Evolutionary conservation across 2,329 filamentous ascomycete genomes (phyloP).

Genomic region (Plectosphaerella plurivora): DNA sequence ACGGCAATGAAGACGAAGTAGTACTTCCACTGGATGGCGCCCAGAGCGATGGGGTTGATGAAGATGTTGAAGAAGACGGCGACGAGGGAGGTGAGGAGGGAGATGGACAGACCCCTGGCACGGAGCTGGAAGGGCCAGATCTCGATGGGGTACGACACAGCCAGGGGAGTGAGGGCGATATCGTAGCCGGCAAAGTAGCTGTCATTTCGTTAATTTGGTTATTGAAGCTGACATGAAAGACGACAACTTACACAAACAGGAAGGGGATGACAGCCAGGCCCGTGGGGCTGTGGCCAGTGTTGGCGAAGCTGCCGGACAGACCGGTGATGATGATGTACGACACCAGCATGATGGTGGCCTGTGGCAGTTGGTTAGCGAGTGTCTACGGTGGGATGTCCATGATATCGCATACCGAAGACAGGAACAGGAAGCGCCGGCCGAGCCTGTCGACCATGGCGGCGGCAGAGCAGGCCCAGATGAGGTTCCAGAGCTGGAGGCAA

Average conservation of each 20-base stretch:
- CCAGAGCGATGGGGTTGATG: constrained; percentile 38
- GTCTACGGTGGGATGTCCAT: not conserved
- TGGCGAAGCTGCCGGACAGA: constrained; percentile 10
- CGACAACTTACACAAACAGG: constrained; percentile 23
- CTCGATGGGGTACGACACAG: constrained; percentile 21
- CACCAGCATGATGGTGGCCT: constrained; percentile 6
- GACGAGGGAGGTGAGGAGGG: constrained; percentile 1
- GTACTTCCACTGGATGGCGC: constrained; percentile 33
- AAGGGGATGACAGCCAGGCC: constrained; percentile 26
- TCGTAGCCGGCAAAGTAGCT: constrained; percentile 31
- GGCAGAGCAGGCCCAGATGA: constrained; percentile 8
- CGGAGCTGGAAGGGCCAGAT: constrained; percentile 18
- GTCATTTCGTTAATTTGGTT: not conserved
- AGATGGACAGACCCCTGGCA: constrained; percentile 3
- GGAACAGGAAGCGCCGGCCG: constrained; percentile 4
- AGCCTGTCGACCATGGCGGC: constrained; percentile 6
- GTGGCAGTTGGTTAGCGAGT: not conserved
- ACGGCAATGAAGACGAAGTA: constrained; percentile 35
- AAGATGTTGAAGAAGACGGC: constrained; percentile 36
- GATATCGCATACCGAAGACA: not conserved
- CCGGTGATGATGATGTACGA: constrained; percentile 9
- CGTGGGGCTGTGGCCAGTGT: constrained; percentile 13
- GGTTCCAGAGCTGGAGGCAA: constrained; percentile 10
- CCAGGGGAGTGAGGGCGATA: constrained; percentile 27
- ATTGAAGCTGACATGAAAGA: not conserved